Evolutionary conservation across 768 basidiomycete genomes (phyloP), one percentile per base, ranked within the genome.

Genomic region (Dioszegia aurantiaca): DNA sequence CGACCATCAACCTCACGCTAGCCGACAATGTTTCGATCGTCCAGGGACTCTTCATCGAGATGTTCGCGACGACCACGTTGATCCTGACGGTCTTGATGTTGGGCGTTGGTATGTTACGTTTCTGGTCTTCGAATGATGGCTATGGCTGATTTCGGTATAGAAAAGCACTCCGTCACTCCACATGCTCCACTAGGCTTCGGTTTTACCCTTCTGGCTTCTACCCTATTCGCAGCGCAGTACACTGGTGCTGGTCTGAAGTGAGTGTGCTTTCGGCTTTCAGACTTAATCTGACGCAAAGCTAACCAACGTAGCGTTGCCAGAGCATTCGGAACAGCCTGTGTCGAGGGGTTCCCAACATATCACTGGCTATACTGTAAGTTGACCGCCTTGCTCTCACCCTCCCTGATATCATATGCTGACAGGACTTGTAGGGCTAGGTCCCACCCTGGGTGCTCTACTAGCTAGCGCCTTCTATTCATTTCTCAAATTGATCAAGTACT

Each of bases 381-480:
- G 10, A 27, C 43, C 46, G 14, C n/a, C n/a, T n/a, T n/a, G n/a
- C n/a, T n/a, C n/a, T n/a, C n/a, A n/a, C n/a, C n/a, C n/a, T n/a
- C n/a, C n/a, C n/a, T n/a, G n/a, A n/a, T n/a, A n/a, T n/a, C n/a
- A n/a, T n/a, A n/a, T n/a, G n/a, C n/a, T n/a, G n/a, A n/a, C n/a
- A n/a, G n/a, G n/a, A 33, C 17, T 19, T 27, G 12, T 19, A 23
- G 64, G 86, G 86, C 74, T 87, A 9, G 87, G 87, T 39, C 86
- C 86, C 0, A 82, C 82, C 51, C 78, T 88, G 19, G 87, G 87
- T 31, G 81, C 86, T 5, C 69, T 88, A 9, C 78, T 88, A 4
- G 85, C 78, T 78, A 79, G 82, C 14, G 80, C 67, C 5, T 80
- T 88, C 64, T 89, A 87, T 69, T 69, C 79, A 28, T 62, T 81